A percentile compares a stretch with the other conserved stretches of the same genome.
These are phyloP conservation scores for Starmerella tilneyi DNA, from an alignment of 805 yeast species.

Conservation along the genomic window DNA sequence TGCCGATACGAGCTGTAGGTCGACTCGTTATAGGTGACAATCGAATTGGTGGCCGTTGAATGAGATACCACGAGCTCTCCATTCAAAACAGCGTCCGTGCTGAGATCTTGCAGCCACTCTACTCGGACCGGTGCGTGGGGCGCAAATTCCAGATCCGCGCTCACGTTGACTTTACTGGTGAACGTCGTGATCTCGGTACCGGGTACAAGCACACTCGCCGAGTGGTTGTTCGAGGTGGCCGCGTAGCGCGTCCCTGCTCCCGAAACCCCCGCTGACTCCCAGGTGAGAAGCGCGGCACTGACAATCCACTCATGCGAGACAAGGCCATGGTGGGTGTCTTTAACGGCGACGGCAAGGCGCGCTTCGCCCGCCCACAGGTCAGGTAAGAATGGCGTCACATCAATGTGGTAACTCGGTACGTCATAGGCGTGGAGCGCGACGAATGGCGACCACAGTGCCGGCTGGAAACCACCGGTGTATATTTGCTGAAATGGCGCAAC, in stretches of 20 bases:
- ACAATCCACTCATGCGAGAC: constrained; percentile 28
- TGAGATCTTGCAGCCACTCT: constrained; percentile 8
- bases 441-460: constrained; percentile 69
- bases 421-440: constrained; percentile 69
- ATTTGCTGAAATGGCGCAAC: constrained; percentile 61
- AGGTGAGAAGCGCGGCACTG: constrained; percentile 27
- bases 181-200: constrained; percentile 3
- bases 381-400: constrained; percentile 60
- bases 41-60: not conserved
- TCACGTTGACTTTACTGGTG: constrained; percentile 1
- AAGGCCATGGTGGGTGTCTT: constrained; percentile 16
- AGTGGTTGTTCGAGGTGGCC: not conserved
- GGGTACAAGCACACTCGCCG: constrained; percentile 7
- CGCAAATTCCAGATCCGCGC: constrained; percentile 8
- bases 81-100: not conserved
- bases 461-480: constrained; percentile 72
- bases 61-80: constrained; percentile 2
- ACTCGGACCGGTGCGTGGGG: not conserved
- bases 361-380: constrained; percentile 43
- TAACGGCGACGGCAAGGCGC: constrained; percentile 44
- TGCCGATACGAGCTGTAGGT: not conserved
- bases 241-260: constrained; percentile 24
- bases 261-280: constrained; percentile 25
- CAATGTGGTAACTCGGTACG: constrained; percentile 53
- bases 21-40: not conserved